Conservation (phyloP, 2,329 filamentous ascomycete species). For the Venturia asperata region DNA sequence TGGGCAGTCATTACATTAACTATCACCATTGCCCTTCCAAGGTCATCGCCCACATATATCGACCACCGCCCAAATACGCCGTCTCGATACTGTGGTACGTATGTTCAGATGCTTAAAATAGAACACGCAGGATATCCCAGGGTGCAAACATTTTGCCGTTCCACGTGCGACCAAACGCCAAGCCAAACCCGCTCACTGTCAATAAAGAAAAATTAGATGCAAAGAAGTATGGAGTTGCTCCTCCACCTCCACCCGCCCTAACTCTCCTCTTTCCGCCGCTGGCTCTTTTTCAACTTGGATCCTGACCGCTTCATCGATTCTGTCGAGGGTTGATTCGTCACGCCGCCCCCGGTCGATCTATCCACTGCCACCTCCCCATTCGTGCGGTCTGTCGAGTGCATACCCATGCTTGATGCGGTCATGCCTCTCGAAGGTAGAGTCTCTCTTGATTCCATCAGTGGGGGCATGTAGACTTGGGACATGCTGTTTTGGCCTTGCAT, state of each 20-base stretch:
- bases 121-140: not conserved
- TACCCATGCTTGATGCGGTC: not conserved
- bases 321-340: not conserved
- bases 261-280: not conserved
- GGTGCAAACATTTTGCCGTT: too few species aligned
- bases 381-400: not conserved
- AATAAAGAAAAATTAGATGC: not conserved
- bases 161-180: not conserved
- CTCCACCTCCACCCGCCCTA: not conserved
- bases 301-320: not conserved
- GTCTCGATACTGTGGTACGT: too few species aligned
- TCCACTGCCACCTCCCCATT: not conserved
- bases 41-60: not conserved
- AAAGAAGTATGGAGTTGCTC: not conserved
- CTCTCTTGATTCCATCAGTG: not conserved
- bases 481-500: constrained; percentile 4
- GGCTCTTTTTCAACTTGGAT: not conserved
- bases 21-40: not conserved
- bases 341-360: too few species aligned
- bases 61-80: not conserved
- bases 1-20: not conserved
- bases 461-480: not conserved
- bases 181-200: not conserved
- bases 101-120: not conserved
- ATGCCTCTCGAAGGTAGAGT: not conserved